Evolutionary conservation across 2,329 filamentous ascomycete species (phyloP).

Genomic region (Phyllosticta citribraziliensis): DNA sequence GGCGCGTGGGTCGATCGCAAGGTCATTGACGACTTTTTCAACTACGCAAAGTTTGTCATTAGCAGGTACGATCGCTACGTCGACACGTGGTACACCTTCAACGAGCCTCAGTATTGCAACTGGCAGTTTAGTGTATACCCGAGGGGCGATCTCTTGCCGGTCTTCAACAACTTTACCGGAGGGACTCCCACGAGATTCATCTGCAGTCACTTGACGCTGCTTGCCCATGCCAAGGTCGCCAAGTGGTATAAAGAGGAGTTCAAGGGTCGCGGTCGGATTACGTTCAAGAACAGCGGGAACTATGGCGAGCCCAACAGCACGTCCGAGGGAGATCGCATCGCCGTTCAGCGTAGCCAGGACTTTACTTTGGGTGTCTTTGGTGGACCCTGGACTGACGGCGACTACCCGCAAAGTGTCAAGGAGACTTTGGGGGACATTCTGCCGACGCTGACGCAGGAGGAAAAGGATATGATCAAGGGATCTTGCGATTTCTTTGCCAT

Average conservation of each 20-base stretch:
- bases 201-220: slow-evolving; percentile 35
- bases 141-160: slow-evolving; percentile 36
- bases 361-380: slow-evolving; percentile 37
- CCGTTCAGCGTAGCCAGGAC: slow-evolving; percentile 31
- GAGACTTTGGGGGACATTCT: slow-evolving; percentile 31
- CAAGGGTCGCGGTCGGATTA: slow-evolving; percentile 31
- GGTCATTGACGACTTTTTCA: slow-evolving; percentile 33
- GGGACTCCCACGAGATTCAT: slow-evolving; percentile 33
- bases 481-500: slow-evolving; percentile 37
- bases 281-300: slow-evolving; percentile 35
- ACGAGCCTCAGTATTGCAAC: slow-evolving; percentile 38
- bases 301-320: slow-evolving; percentile 31
- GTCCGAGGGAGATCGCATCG: slow-evolving; percentile 25
- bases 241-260: slow-evolving; percentile 39
- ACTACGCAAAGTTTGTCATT: slow-evolving; percentile 35
- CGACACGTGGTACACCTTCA: slow-evolving; percentile 33
- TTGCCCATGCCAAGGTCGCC: slow-evolving; percentile 34
- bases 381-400: slow-evolving; percentile 37
- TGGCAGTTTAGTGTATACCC: slow-evolving; percentile 39
- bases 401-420: slow-evolving; percentile 31
- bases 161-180: slow-evolving; percentile 32
- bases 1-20: slow-evolving; percentile 31
- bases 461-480: slow-evolving; percentile 34
- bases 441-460: slow-evolving; percentile 27
- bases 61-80: slow-evolving; percentile 31